These are phyloP conservation scores for Collybia nuda DNA, from an alignment of 768 basidiomycete species.

Conservation along the genomic window DNA sequence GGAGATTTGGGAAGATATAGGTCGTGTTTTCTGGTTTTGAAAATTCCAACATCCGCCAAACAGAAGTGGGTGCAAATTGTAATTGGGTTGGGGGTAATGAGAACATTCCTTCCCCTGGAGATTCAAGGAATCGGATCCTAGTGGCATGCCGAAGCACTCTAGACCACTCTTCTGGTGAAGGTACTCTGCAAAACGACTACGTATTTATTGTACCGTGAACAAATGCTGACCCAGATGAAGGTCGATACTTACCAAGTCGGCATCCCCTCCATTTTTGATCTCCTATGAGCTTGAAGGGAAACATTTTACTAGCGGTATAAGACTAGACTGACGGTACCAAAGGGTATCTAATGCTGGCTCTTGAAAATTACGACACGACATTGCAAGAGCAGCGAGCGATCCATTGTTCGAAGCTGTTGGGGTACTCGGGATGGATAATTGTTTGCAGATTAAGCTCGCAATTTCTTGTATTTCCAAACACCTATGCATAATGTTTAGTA, in stretches of 20 bases:
- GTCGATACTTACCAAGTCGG: not conserved
- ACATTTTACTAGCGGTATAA: conserved; percentile 4
- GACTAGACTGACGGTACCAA: not conserved
- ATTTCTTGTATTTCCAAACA: conserved; percentile 3
- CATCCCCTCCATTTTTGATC: not conserved
- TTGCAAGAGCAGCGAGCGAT: conserved; percentile 1
- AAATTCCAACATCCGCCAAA: not conserved
- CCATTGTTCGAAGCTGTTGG: not conserved
- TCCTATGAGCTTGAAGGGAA: conserved; percentile 1
- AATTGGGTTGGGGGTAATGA: not conserved
- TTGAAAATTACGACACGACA: conserved; percentile 2
- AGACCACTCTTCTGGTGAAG: not conserved
- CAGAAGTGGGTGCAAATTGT: not conserved
- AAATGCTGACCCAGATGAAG: not conserved
- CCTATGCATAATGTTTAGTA: not conserved
- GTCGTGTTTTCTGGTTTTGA: not conserved
- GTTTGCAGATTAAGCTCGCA: not conserved
- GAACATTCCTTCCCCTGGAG: not conserved
- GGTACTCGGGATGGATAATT: not conserved
- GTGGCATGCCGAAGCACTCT: not conserved
- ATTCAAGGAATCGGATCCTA: not conserved
- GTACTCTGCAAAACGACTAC: not conserved
- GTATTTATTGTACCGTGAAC: too few species aligned
- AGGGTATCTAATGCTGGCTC: not conserved
- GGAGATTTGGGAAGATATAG: not conserved